Evolutionary conservation across 148 eudicot genomes (phyloP).

Genomic region (Nyssa sinensis): DNA sequence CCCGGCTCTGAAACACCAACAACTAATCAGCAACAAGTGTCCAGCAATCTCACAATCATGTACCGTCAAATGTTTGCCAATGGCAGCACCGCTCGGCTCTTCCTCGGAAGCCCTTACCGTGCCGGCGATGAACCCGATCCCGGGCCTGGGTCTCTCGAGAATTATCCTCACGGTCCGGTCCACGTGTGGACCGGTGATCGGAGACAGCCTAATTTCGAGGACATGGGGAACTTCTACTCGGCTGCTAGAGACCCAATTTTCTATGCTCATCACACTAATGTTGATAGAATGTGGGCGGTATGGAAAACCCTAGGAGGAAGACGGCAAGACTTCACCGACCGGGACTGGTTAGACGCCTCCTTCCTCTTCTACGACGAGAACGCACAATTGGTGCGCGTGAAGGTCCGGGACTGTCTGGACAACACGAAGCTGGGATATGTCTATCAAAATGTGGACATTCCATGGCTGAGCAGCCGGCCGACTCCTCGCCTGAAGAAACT

Average conservation of each 20-base stretch:
- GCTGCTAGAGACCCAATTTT: constrained; percentile 79
- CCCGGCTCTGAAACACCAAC: constrained; percentile 21
- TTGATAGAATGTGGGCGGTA: constrained; percentile 67
- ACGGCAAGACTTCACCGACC: constrained; percentile 50
- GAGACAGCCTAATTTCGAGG: constrained; percentile 51
- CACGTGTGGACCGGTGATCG: constrained; percentile 71
- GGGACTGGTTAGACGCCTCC: constrained; percentile 56
- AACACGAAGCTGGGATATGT: constrained; percentile 49
- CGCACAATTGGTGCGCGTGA: constrained; percentile 52
- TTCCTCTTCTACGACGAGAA: constrained; percentile 81
- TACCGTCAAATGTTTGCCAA: constrained; percentile 75
- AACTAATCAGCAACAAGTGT: constrained; percentile 25
- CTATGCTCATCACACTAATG: constrained; percentile 65
- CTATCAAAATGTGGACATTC: constrained; percentile 58
- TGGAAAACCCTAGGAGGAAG: constrained; percentile 64
- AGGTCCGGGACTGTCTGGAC: constrained; percentile 63
- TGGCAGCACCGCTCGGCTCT: constrained; percentile 44
- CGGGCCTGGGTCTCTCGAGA: constrained; percentile 64
- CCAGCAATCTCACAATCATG: constrained; percentile 62
- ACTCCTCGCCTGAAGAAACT: constrained; percentile 12
- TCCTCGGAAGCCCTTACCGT: constrained; percentile 67
- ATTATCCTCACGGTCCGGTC: constrained; percentile 67
- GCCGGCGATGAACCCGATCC: constrained; percentile 58
- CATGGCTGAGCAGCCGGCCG: constrained; percentile 54
- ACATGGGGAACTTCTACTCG: constrained; percentile 90